A percentile compares a stretch with the other conserved stretches of the same genome.
Conservation (phyloP, 345 rosid species). For the Pistacia atlantica region DNA sequence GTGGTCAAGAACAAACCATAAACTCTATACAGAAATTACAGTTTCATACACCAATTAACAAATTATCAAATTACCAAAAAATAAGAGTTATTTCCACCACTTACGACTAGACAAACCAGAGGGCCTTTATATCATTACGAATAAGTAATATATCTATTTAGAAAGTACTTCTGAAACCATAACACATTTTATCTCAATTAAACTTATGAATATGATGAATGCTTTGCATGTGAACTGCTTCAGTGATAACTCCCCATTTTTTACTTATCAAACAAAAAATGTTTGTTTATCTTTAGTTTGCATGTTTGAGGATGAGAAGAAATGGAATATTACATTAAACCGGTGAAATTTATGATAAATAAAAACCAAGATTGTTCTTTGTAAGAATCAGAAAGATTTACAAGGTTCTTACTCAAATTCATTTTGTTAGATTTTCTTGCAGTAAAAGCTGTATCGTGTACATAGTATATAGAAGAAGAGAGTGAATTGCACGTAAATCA, state of each 20-base stretch:
- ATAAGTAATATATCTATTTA: background rate
- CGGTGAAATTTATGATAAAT: background rate
- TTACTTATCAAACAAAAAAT: background rate
- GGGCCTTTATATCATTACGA: background rate
- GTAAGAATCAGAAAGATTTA: background rate
- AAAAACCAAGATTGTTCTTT: background rate
- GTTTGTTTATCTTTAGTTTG: background rate
- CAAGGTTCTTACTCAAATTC: background rate
- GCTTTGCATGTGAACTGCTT: background rate
- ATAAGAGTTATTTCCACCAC: background rate
- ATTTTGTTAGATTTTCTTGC: background rate
- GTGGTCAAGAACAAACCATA: too few relatives aligned
- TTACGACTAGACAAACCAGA: background rate
- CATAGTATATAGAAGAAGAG: background rate
- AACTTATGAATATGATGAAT: too few relatives aligned
- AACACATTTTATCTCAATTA: background rate
- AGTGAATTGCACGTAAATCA: slow-evolving; percentile 8
- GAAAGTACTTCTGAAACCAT: background rate
- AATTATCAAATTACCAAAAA: too few relatives aligned
- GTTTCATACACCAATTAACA: background rate
- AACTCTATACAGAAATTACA: background rate
- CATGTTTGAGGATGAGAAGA: background rate
- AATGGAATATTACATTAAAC: background rate
- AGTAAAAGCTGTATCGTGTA: too few relatives aligned
- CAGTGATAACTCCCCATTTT: background rate